Conservation (phyloP, 2,329 filamentous ascomycete species). For the Periconia sp. region DNA sequence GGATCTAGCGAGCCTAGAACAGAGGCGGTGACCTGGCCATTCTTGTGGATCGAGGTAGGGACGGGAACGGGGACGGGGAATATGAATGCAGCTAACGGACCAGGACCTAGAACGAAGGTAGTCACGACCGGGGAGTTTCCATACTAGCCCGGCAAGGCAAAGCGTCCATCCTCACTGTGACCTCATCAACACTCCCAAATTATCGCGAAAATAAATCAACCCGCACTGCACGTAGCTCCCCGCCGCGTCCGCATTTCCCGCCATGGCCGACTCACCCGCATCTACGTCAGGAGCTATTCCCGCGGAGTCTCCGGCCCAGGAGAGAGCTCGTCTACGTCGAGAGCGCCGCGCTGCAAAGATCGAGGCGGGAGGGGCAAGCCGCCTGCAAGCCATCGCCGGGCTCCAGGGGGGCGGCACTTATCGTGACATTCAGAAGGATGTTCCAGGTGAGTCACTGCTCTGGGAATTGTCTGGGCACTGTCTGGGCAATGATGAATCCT, state of each 20-base stretch:
- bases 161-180: slow-evolving; percentile 10
- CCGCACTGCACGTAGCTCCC: slow-evolving; percentile 6
- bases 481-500: slow-evolving; percentile 6
- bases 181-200: slow-evolving; percentile 16
- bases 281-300: slow-evolving; percentile 21
- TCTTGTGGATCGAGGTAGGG: too few species aligned
- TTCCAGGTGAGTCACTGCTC: slow-evolving; percentile 35
- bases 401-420: slow-evolving; percentile 65
- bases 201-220: slow-evolving; percentile 1
- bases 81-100: too few species aligned
- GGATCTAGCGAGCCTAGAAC: too few species aligned
- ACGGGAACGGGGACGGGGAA: too few species aligned
- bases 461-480: not conserved
- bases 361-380: slow-evolving; percentile 70
- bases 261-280: slow-evolving; percentile 34
- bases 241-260: not conserved
- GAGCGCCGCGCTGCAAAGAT: slow-evolving; percentile 82
- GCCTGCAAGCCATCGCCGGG: slow-evolving; percentile 77
- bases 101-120: too few species aligned
- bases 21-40: too few species aligned
- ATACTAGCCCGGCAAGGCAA: not conserved
- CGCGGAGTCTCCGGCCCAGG: slow-evolving; percentile 51
- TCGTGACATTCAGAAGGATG: slow-evolving; percentile 39
- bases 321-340: slow-evolving; percentile 75
- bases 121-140: too few species aligned